Evolutionary conservation across 2,329 filamentous ascomycete species (phyloP), one percentile per base, ranked within the genome.

Genomic region (Xylariaceae sp.): DNA sequence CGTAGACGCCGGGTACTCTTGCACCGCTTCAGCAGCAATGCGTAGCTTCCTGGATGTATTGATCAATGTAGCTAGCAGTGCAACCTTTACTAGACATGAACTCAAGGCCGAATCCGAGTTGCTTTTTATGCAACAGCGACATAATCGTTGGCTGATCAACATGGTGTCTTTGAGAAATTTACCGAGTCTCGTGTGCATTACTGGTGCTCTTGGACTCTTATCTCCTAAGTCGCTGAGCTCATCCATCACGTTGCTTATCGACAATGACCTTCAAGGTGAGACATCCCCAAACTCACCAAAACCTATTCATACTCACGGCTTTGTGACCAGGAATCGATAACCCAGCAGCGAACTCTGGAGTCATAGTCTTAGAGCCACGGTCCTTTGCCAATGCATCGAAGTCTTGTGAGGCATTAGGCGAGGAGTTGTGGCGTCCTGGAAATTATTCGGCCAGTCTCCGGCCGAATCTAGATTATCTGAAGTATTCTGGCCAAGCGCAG

Each of bases 181-280:
- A 7, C 22, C 7, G 33, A 36, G 33, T 12, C 46, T 49, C 18
- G 39, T 55, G 11, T 44, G 17, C 1, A 33, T 33, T 12, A 18
- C 19, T 10, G 36, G 55, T 19, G 47, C 33, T 39, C 15, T 43
- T 32, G 54, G 52, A 5, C 19, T 33, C 6, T 66, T 68, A 1
- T 71, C 68, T 18, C 67, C 69, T 14, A 56, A 59, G 45, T 58
- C 58, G n/a, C 51, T 73, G 6, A 59, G 64, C 32, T 67, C 69
- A 1, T 68, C 68, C 30, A 54, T 72, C 39, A 69, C 66, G 6
- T 60, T 74, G 22, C 49, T 73, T 22, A 62, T 69, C 40, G 65
- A 71, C 51, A 74, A 73, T 58, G 70, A 74, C 44, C 66, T 74
- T 32, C 63, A 66, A 60, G 71, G 70, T 68, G 54, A 36, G 56